Percentiles rank a stretch among this genome's conserved stretches.
These are phyloP conservation scores for Metschnikowia noctiluminum DNA, from an alignment of 805 yeast species.

Conservation along the genomic window DNA sequence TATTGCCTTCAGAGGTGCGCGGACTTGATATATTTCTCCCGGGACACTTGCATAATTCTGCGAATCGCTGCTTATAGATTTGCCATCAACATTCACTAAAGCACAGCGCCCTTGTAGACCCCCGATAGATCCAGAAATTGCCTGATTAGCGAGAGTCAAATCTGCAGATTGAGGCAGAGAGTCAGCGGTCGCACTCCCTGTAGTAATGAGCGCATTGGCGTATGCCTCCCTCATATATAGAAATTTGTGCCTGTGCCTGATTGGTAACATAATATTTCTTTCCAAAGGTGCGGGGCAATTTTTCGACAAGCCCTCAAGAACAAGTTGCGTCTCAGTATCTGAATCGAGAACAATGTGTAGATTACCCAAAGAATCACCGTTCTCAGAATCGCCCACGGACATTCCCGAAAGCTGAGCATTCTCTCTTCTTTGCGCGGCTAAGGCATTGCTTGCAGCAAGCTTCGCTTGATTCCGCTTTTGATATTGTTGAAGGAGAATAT, in stretches of 20 bases:
- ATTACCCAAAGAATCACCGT: conserved; percentile 26
- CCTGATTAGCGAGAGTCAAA: conserved; percentile 44
- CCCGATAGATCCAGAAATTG: conserved; percentile 55
- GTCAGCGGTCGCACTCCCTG: conserved; percentile 49
- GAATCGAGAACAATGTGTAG: conserved; percentile 59
- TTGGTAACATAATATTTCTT: conserved; percentile 65
- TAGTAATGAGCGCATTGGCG: conserved; percentile 75
- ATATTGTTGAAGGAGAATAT: conserved; percentile 78
- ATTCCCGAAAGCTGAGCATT: conserved; percentile 44
- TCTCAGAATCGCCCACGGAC: conserved; percentile 17
- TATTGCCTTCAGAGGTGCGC: conserved; percentile 46
- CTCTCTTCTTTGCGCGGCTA: conserved; percentile 73
- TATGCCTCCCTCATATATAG: conserved; percentile 92
- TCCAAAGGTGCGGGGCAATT: conserved; percentile 84
- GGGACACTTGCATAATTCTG: conserved; percentile 55
- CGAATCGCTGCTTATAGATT: conserved; percentile 25
- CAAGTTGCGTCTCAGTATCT: conserved; percentile 90
- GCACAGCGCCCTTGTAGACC: conserved; percentile 80
- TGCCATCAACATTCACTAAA: conserved; percentile 58
- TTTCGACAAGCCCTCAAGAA: conserved; percentile 80
- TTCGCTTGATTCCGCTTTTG: conserved; percentile 92
- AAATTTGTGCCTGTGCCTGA: conserved; percentile 65
- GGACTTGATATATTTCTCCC: conserved; percentile 49
- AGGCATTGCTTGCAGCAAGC: conserved; percentile 76
- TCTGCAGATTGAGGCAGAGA: conserved; percentile 26